phyloP scores from a whole-genome alignment of 169 alveolate species.

The Cryptosporidium bovis region DNA sequence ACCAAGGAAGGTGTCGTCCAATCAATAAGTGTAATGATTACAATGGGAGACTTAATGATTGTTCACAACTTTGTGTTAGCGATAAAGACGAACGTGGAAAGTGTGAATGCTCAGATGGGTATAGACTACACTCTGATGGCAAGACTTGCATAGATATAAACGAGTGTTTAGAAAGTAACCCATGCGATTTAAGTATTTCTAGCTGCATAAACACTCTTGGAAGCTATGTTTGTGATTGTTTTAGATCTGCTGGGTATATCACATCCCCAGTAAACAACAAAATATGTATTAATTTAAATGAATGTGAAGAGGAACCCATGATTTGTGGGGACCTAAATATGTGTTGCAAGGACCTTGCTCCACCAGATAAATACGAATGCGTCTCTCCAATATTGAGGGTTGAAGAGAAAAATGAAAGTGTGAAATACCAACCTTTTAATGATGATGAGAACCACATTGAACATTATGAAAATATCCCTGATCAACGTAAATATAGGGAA shows the following conservation, averaged over 20 bases:
- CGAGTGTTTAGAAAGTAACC: conserved; percentile 76
- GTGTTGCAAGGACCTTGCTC: conserved; percentile 79
- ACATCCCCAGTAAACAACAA: conserved; percentile 61
- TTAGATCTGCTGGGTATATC: conserved; percentile 74
- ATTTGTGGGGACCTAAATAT: conserved; percentile 79
- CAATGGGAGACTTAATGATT: conserved; percentile 78
- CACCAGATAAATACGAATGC: conserved; percentile 78
- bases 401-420: background rate
- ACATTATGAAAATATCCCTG: background rate
- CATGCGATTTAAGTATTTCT: conserved; percentile 77
- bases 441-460: conserved; percentile 5
- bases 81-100: conserved; percentile 74
- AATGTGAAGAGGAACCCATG: conserved; percentile 78
- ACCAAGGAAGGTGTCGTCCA: conserved; percentile 76
- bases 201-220: conserved; percentile 77
- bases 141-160: conserved; percentile 77
- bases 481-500: background rate
- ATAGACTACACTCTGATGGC: conserved; percentile 73
- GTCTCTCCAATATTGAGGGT: conserved; percentile 9
- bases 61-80: conserved; percentile 76
- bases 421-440: background rate
- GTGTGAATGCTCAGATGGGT: conserved; percentile 77
- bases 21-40: conserved; percentile 77
- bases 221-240: conserved; percentile 77
- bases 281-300: conserved; percentile 77